Percentiles rank a stretch among this genome's conserved stretches.
These are phyloP conservation scores for Hyaloscypha finlandica DNA, from an alignment of 495 filamentous ascomycete species.

Conservation along the genomic window DNA sequence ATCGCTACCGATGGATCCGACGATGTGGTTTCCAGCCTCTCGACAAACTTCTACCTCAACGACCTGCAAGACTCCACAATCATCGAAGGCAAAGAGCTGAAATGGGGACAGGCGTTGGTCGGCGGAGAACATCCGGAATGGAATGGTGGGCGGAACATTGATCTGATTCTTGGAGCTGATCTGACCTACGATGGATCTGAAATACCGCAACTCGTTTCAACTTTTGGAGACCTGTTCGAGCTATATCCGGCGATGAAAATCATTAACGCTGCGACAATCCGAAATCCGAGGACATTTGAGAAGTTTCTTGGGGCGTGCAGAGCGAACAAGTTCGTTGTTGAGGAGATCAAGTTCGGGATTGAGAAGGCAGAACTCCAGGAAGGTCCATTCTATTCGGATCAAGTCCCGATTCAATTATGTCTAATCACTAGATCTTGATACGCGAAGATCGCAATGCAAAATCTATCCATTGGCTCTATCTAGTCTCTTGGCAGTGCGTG, in stretches of 20 bases:
- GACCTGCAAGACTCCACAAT: slow-evolving; percentile 46
- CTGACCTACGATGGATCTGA: slow-evolving; percentile 50
- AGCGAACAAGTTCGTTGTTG: slow-evolving; percentile 34
- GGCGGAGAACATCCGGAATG: slow-evolving; percentile 33
- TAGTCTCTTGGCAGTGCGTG: too few species aligned
- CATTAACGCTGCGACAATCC: slow-evolving; percentile 49
- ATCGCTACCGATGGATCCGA: slow-evolving; percentile 81
- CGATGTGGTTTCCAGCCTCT: slow-evolving; percentile 68
- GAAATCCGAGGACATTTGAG: slow-evolving; percentile 48
- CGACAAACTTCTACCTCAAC: slow-evolving; percentile 69
- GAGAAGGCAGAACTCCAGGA: slow-evolving; percentile 38
- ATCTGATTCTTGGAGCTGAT: slow-evolving; percentile 53
- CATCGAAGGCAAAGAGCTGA: slow-evolving; percentile 52
- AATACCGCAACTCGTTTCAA: slow-evolving; percentile 47
- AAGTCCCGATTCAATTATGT: slow-evolving; percentile 39
- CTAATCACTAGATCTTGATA: slow-evolving; percentile 21
- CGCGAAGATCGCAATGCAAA: background rate
- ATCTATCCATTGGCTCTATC: background rate
- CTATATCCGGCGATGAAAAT: slow-evolving; percentile 41
- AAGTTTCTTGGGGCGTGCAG: slow-evolving; percentile 42
- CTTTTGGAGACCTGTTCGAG: slow-evolving; percentile 43
- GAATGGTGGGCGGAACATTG: slow-evolving; percentile 45
- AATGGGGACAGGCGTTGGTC: slow-evolving; percentile 58
- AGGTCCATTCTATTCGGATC: slow-evolving; percentile 51
- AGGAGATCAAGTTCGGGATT: slow-evolving; percentile 39